Evolutionary conservation across 2,329 filamentous ascomycete species (phyloP).

Genomic region (Penicillium nordicum): DNA sequence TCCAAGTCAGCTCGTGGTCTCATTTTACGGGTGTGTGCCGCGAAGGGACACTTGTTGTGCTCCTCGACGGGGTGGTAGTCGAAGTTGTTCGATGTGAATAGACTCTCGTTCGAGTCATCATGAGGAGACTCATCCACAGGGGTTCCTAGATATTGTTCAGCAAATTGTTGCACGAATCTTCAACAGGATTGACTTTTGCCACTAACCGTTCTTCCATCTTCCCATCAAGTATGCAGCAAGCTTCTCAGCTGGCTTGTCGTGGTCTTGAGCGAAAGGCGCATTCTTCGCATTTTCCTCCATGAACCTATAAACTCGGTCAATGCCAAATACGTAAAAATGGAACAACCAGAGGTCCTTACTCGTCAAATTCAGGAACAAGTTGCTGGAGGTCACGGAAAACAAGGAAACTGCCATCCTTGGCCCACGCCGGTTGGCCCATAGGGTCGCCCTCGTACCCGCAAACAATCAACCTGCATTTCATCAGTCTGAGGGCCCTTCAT

Average conservation of each 20-base stretch:
- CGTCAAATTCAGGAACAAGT: slow-evolving; percentile 46
- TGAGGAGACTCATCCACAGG: slow-evolving; percentile 34
- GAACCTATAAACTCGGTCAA: slow-evolving; percentile 24
- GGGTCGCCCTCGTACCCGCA: slow-evolving; percentile 38
- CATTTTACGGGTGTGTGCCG: slow-evolving; percentile 49
- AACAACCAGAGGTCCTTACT: slow-evolving; percentile 10
- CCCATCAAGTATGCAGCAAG: slow-evolving; percentile 46
- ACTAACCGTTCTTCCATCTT: slow-evolving; percentile 42
- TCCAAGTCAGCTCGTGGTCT: slow-evolving; percentile 42
- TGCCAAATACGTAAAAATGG: neutral
- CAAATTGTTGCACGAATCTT: neutral
- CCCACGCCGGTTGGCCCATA: slow-evolving; percentile 35
- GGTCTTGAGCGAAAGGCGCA: slow-evolving; percentile 19
- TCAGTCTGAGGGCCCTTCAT: slow-evolving; percentile 8
- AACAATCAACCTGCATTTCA: slow-evolving; percentile 36
- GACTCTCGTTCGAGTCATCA: slow-evolving; percentile 28
- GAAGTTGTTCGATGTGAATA: slow-evolving; percentile 42
- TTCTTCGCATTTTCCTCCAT: slow-evolving; percentile 31
- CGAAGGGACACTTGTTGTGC: slow-evolving; percentile 44
- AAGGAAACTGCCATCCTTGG: slow-evolving; percentile 46
- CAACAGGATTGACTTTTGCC: neutral
- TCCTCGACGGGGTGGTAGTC: slow-evolving; percentile 29
- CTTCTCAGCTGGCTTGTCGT: slow-evolving; percentile 19
- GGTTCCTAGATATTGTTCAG: slow-evolving; percentile 24
- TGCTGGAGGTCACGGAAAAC: slow-evolving; percentile 46